Base-by-base conservation (phyloP, 768 basidiomycete species). In the Tubosaeta brunneosetosa region DNA sequence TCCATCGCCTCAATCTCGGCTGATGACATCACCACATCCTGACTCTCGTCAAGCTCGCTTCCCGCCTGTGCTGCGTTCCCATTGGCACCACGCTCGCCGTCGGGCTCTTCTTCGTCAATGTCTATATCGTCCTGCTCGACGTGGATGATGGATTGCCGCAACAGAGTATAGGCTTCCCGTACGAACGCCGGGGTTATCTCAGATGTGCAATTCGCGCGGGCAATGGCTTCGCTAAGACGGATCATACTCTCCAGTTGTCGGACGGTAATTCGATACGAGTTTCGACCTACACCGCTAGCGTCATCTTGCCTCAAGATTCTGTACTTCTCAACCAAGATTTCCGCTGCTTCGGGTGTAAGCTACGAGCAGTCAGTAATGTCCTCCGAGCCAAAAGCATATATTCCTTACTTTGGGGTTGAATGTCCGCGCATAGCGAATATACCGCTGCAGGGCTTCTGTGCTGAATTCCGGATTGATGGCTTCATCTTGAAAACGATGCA, bases 61-160 rank as follows among this genome's bases (percentile, higher is more conserved):
- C 65, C 70, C 37, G 71, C 61, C 17, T 66, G 70, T 9, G 69
- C 64, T 12, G 66, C 62, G 33, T 67, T 66, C 32, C 63, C 71
- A 4, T 66, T 70, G 27, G 72, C 68, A n/a, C 62, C 73, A 9
- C 76, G 80, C 57, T 81, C 80, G 17, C 77, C 83, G 49, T 79
- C 77, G 2, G 79, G 71, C 52, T 92, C 92, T 61, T 95, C 92
- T 60, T 94, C 91, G 64, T 98, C 97, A 68, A 98, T 90, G 66
- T 97, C 93, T 63, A 99, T 86, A 62, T 98, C 95, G 65, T 99
- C 97, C 68, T 98, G 94, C 66, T 99, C 97, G 55, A 99, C 94
- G 64, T 98, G 97, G 61, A 99, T 97, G 71, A 99, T 99, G 2
- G 97, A 98, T 67, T 97, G 94, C 25, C 91, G 84, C 12, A 99